Evolutionary conservation across 1,139 yeast genomes (phyloP).

Genomic region (Blastobotrys elegans): DNA sequence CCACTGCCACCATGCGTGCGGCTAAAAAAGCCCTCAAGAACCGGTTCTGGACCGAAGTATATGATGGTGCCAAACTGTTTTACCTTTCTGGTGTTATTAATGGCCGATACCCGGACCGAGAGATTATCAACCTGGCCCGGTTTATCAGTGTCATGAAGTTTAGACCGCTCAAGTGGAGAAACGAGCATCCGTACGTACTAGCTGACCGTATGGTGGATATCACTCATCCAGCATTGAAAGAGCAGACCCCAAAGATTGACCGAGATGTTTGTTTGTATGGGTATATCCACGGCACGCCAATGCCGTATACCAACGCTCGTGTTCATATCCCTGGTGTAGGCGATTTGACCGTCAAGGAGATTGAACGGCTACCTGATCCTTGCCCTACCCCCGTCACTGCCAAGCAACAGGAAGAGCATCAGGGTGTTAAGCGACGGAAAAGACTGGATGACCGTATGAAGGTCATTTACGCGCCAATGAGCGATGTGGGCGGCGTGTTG

Average conservation of each 20-base stretch:
- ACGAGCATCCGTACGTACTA: slow-evolving; percentile 91
- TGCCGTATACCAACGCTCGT: slow-evolving; percentile 65
- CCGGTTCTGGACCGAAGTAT: slow-evolving; percentile 98
- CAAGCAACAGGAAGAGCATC: slow-evolving; percentile 77
- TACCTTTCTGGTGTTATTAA: slow-evolving; percentile 93
- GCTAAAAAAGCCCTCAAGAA: slow-evolving; percentile 89
- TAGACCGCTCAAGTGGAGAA: slow-evolving; percentile 97
- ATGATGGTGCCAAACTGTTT: slow-evolving; percentile 95
- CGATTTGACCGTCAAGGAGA: slow-evolving; percentile 67
- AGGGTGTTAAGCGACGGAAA: slow-evolving; percentile 72
- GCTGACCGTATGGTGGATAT: slow-evolving; percentile 94
- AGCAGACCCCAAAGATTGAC: slow-evolving; percentile 75
- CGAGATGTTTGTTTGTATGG: slow-evolving; percentile 91
- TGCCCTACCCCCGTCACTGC: slow-evolving; percentile 96
- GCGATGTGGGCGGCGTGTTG: slow-evolving; percentile 96
- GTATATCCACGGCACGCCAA: slow-evolving; percentile 88
- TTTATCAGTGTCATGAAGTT: slow-evolving; percentile 97
- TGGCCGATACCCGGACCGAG: slow-evolving; percentile 97
- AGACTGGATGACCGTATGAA: slow-evolving; percentile 92
- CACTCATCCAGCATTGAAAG: slow-evolving; percentile 83
- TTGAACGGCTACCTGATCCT: slow-evolving; percentile 94
- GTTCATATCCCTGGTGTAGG: slow-evolving; percentile 97
- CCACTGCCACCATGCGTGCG: slow-evolving; percentile 83
- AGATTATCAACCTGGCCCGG: slow-evolving; percentile 82
- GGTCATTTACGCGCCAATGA: slow-evolving; percentile 97